A percentile compares a stretch with the other conserved stretches of the same genome.
These are phyloP conservation scores for Lactifluus pinguis DNA, from an alignment of 768 basidiomycete species.

Conservation along the genomic window DNA sequence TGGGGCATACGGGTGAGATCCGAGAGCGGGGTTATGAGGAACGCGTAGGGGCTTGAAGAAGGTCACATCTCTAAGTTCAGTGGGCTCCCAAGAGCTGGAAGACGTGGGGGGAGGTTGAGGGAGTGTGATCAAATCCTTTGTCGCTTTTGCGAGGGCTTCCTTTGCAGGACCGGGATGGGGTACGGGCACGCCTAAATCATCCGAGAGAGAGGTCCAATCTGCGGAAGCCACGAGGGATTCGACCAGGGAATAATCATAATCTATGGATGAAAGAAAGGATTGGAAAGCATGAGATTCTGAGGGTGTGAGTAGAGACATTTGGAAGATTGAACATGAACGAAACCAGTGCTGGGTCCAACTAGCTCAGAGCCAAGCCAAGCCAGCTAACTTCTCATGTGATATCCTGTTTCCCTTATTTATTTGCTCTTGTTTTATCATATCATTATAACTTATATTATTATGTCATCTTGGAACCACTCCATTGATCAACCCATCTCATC, in stretches of 20 bases:
- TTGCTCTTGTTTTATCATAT: slow-evolving; percentile 2
- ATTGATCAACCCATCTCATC: not conserved
- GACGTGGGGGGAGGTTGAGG: slow-evolving; percentile 26
- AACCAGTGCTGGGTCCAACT: not conserved
- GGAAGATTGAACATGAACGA: slow-evolving; percentile 12
- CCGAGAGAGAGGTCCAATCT: slow-evolving; percentile 23
- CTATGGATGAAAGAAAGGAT: slow-evolving; percentile 20
- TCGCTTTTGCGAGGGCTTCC: slow-evolving; percentile 66
- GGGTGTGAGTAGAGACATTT: slow-evolving; percentile 19
- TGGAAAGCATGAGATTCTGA: slow-evolving; percentile 21
- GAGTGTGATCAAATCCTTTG: slow-evolving; percentile 75
- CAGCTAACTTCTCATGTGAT: slow-evolving; percentile 17
- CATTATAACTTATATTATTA: not conserved
- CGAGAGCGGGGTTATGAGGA: slow-evolving; percentile 5
- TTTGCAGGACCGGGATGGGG: slow-evolving; percentile 35
- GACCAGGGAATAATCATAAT: slow-evolving; percentile 19
- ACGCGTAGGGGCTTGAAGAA: slow-evolving; percentile 16
- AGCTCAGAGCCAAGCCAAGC: too few species aligned
- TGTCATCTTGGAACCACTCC: slow-evolving; percentile 1
- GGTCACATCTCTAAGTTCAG: slow-evolving; percentile 28
- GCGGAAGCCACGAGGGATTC: slow-evolving; percentile 17
- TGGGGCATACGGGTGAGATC: slow-evolving; percentile 4
- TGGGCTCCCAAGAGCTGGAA: slow-evolving; percentile 23
- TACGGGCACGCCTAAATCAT: slow-evolving; percentile 36
- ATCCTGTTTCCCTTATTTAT: not conserved